Base-by-base conservation (phyloP, 2,329 filamentous ascomycete species). In the Ophiostoma australiae region DNA sequence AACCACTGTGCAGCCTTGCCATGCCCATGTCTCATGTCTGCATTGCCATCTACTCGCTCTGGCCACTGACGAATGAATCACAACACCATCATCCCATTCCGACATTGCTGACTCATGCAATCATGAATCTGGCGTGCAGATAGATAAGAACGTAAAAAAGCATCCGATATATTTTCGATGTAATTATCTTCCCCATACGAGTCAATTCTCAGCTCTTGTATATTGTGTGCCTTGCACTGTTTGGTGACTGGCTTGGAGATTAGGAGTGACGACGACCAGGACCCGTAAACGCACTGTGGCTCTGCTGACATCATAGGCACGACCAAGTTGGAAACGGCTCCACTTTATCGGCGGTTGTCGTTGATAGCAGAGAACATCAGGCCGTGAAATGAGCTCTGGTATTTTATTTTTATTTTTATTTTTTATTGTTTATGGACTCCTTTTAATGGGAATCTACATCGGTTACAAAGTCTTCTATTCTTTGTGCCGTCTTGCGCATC, bases 281-380 rank as follows among this genome's bases (percentile, higher is more conserved):
- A n/a, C 44, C 17, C 20, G 44, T 48, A 11, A 39, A 11, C 17
- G 44, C 20, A 48, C 44, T 48, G 52, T 58, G 52, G 52, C 52
- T 58, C 52, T 58, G 23, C 23, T 58, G 52, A 58, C 52, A 58
- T 58, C 52, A 58, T 58, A 58, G 52, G 52, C 52, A 58, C n/a
- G 52, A 23, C n/a, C 52, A 58, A 58, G 52, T 31, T 58, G 52
- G 23, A 27, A 4, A 58, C 15, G 52, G 52, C 23, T 7, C 52
- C 52, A 58, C 52, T 58, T 58, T 58, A 31, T 31, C 27, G 52
- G 10, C 48, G n/a, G 44, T 17, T 10, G 20, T 10, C n/a, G 48
- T 55, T 23, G 48, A 27, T 48, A 48, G 13, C n/a, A 55, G 15
- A 11, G 11, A 31, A 31, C 27, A 31, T 31, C 27, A 31, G 27